Conservation (phyloP, 2,329 filamentous ascomycete species). For the Colletotrichum trifolii region DNA sequence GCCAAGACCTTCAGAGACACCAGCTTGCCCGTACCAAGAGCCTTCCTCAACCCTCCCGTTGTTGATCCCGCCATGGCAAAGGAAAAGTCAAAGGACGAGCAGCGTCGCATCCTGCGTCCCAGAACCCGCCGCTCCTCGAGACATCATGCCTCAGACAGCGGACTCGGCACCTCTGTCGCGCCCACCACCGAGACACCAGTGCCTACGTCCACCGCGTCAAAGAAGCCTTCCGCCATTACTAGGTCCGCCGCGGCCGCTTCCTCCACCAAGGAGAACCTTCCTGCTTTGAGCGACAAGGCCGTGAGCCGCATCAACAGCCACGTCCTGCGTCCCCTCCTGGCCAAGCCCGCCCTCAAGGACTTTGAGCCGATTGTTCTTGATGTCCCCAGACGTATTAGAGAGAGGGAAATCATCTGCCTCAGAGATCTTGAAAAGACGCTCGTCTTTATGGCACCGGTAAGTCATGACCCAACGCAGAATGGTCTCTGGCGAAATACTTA, state of each 20-base stretch:
- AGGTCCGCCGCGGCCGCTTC: slow-evolving; percentile 65
- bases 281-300: slow-evolving; percentile 75
- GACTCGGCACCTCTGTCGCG: slow-evolving; percentile 83
- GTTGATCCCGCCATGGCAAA: slow-evolving; percentile 60
- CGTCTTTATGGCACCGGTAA: slow-evolving; percentile 92
- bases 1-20: slow-evolving; percentile 61
- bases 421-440: slow-evolving; percentile 95
- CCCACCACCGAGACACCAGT: slow-evolving; percentile 63
- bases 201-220: slow-evolving; percentile 51
- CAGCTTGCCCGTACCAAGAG: slow-evolving; percentile 69
- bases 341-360: slow-evolving; percentile 77
- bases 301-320: slow-evolving; percentile 83
- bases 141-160: slow-evolving; percentile 86
- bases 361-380: slow-evolving; percentile 85
- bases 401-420: slow-evolving; percentile 88
- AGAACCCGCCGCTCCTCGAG: slow-evolving; percentile 67
- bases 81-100: slow-evolving; percentile 49
- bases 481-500: slow-evolving; percentile 73
- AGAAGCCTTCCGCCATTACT: slow-evolving; percentile 69
- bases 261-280: slow-evolving; percentile 60
- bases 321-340: slow-evolving; percentile 81
- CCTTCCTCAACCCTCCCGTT: slow-evolving; percentile 67
- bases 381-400: slow-evolving; percentile 81
- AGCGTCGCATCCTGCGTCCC: slow-evolving; percentile 64
- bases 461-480: slow-evolving; percentile 67